phyloP scores from a whole-genome alignment of 169 alveolate genomes.

The Sarcocystis neurona region DNA sequence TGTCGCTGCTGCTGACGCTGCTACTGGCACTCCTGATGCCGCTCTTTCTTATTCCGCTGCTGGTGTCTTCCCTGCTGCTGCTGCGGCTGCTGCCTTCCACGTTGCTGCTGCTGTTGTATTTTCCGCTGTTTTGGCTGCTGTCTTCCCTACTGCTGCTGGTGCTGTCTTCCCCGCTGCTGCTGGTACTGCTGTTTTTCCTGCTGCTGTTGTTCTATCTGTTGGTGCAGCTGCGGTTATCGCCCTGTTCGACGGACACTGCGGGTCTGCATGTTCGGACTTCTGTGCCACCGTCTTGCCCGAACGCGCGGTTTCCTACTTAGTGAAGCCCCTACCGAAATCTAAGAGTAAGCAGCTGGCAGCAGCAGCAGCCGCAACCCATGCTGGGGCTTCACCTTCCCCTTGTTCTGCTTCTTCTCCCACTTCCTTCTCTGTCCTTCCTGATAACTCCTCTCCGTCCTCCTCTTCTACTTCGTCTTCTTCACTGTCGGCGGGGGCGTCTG shows the following conservation, averaged over 20 bases:
- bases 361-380: neutral
- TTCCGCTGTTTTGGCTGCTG: neutral
- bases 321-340: neutral
- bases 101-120: too few relatives aligned
- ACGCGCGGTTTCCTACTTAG: neutral
- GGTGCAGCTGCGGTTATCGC: constrained; percentile 38
- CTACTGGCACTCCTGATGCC: too few relatives aligned
- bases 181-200: neutral
- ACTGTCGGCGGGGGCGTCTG: too few relatives aligned
- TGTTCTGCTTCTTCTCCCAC: neutral
- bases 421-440: neutral
- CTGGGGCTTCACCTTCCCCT: neutral
- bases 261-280: constrained; percentile 47
- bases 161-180: neutral
- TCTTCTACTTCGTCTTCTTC: too few relatives aligned
- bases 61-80: too few relatives aligned
- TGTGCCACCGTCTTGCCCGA: constrained; percentile 44
- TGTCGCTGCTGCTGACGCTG: too few relatives aligned
- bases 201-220: too few relatives aligned
- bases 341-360: constrained; percentile 6
- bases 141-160: neutral
- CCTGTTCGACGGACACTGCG: constrained; percentile 64
- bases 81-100: neutral
- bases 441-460: too few relatives aligned
- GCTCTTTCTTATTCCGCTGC: too few relatives aligned